Conservation (phyloP, 2,329 filamentous ascomycete genomes). For the Phaeophleospora eucalypticola region DNA sequence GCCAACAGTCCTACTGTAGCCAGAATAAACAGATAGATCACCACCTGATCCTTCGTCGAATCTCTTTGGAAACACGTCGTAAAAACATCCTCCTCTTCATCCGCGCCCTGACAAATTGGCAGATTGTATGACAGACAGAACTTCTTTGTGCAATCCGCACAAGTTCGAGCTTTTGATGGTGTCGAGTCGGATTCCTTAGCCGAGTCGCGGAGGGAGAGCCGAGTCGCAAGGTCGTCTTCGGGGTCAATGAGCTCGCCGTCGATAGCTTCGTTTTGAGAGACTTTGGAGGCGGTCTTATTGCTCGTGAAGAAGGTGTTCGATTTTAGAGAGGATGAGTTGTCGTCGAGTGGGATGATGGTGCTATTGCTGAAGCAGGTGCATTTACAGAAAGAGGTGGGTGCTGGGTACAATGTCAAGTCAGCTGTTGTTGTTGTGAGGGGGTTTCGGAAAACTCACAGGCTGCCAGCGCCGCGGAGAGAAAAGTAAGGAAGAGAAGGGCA, state of each 20-base stretch:
- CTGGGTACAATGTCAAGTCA: conserved; percentile 26
- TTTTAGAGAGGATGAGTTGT: conserved; percentile 31
- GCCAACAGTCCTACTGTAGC: conserved; percentile 57
- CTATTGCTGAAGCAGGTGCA: conserved; percentile 65
- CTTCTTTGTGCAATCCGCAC: conserved; percentile 63
- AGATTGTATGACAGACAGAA: conserved; percentile 62
- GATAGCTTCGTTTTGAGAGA: conserved; percentile 15
- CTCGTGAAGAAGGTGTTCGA: conserved; percentile 14
- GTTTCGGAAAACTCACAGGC: conserved; percentile 35
- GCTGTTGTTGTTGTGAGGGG: conserved; percentile 1
- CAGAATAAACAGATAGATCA: conserved; percentile 63
- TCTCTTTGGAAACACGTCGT: conserved; percentile 66
- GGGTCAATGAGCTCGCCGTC: conserved; percentile 22
- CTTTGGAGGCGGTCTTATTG: conserved; percentile 9
- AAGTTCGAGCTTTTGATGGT: conserved; percentile 39
- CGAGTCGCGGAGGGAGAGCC: background rate
- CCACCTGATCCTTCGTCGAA: conserved; percentile 62
- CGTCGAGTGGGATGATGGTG: conserved; percentile 62
- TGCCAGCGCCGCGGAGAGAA: conserved; percentile 40
- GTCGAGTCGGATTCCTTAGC: background rate
- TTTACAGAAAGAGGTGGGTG: conserved; percentile 65
- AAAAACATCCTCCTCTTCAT: conserved; percentile 60
- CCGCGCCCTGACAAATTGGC: conserved; percentile 54
- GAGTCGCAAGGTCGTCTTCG: conserved; percentile 32
- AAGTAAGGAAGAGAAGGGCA: conserved; percentile 28